Percentiles rank a stretch among this genome's conserved stretches.
These are phyloP conservation scores for Phytopythium vexans DNA, from an alignment of 352 stramenopile species.

Conservation along the genomic window DNA sequence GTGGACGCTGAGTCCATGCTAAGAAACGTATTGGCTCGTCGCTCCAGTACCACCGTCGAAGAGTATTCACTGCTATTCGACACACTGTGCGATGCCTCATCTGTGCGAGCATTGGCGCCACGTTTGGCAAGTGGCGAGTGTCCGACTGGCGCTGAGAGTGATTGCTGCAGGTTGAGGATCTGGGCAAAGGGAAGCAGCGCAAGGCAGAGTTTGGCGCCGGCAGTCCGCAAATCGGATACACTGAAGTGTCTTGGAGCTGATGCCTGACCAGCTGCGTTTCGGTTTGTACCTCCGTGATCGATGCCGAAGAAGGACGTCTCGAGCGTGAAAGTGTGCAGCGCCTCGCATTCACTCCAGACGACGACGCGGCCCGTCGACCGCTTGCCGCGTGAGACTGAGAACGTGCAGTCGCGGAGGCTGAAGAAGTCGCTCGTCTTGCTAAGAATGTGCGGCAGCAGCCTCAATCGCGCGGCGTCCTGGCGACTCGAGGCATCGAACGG, in stretches of 20 bases:
- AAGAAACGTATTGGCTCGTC: too few relatives aligned
- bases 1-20: too few relatives aligned
- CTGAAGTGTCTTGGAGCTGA: slow-evolving; percentile 35
- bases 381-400: slow-evolving; percentile 60
- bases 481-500: slow-evolving; percentile 38
- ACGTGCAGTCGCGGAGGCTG: slow-evolving; percentile 68
- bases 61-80: too few relatives aligned
- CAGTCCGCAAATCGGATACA: slow-evolving; percentile 41
- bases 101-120: too few relatives aligned
- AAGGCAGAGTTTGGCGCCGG: slow-evolving; percentile 51
- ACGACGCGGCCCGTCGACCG: slow-evolving; percentile 62
- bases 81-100: too few relatives aligned
- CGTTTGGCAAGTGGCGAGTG: too few relatives aligned
- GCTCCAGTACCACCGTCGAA: too few relatives aligned
- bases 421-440: slow-evolving; percentile 58
- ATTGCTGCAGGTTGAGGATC: slow-evolving; percentile 41
- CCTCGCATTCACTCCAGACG: slow-evolving; percentile 55
- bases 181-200: slow-evolving; percentile 60
- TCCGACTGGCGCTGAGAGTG: not conserved
- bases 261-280: not conserved
- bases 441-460: slow-evolving; percentile 72
- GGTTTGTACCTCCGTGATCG: slow-evolving; percentile 12
- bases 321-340: slow-evolving; percentile 79
- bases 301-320: slow-evolving; percentile 77
- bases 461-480: slow-evolving; percentile 45